Conservation (phyloP, 306 rosid genomes). For the Hippophae gyantsensis region DNA sequence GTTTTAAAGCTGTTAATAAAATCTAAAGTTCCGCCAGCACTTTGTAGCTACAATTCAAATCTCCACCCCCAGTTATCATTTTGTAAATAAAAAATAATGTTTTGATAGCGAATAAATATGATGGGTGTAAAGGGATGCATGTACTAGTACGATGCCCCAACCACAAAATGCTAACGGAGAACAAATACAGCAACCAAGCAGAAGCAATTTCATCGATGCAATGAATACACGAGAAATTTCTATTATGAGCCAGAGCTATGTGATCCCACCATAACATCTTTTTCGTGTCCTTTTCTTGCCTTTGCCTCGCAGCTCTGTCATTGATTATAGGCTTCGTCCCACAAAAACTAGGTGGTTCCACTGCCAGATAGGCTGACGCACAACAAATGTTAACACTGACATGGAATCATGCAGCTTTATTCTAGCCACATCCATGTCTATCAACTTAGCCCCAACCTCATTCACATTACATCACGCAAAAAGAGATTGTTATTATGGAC, state of each 20-base stretch:
- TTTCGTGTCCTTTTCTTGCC: conserved; percentile 2
- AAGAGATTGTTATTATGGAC: conserved; percentile 25
- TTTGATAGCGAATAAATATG: too few species aligned
- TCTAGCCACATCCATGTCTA: conserved; percentile 25
- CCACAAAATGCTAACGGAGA: too few species aligned
- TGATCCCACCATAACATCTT: conserved; percentile 4
- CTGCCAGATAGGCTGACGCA: background rate
- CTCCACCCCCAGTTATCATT: too few species aligned
- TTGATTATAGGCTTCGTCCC: conserved; percentile 8
- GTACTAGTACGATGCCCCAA: too few species aligned
- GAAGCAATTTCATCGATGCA: too few species aligned
- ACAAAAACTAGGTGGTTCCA: conserved; percentile 11
- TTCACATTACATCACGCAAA: conserved; percentile 22
- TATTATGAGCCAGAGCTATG: background rate
- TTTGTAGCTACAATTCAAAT: too few species aligned
- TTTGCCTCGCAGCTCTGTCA: conserved; percentile 11
- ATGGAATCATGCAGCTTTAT: conserved; percentile 14
- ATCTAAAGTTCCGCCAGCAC: too few species aligned
- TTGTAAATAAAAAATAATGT: too few species aligned
- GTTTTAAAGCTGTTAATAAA: too few species aligned
- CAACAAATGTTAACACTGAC: background rate
- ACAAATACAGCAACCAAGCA: too few species aligned
- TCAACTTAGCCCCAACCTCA: conserved; percentile 21
- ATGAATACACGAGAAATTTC: too few species aligned
- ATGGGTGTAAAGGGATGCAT: too few species aligned